phyloP scores from a whole-genome alignment of 495 filamentous ascomycete genomes.

The Talaromyces wortmannii region DNA sequence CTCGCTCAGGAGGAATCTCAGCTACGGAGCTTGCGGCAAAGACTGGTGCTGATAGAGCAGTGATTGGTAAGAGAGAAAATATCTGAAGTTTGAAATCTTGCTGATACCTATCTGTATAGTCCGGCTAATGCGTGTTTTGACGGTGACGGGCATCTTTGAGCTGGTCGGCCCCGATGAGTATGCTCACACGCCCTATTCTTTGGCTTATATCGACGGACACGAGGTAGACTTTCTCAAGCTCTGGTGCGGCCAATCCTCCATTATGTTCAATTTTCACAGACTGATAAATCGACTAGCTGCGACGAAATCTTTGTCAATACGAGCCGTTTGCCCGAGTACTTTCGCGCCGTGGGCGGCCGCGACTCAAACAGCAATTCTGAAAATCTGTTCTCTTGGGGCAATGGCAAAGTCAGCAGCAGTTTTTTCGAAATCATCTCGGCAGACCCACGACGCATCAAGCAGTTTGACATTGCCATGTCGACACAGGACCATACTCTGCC shows the following conservation, averaged over 20 bases:
- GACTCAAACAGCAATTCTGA: conserved; percentile 9
- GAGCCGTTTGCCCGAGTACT: conserved; percentile 10
- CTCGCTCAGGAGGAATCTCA: conserved; percentile 9
- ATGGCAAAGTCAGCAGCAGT: conserved; percentile 8
- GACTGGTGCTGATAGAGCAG: conserved; percentile 8
- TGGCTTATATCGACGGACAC: conserved; percentile 15
- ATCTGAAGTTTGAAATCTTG: background rate
- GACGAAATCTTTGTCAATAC: conserved; percentile 13
- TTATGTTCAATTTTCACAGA: background rate
- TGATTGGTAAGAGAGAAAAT: conserved; percentile 8
- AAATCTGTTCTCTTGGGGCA: conserved; percentile 13
- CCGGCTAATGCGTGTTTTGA: conserved; percentile 15
- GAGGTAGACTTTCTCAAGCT: conserved; percentile 15
- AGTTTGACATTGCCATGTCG: conserved; percentile 12
- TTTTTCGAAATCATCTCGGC: conserved; percentile 14
- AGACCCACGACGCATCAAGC: conserved; percentile 9
- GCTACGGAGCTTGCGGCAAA: conserved; percentile 11
- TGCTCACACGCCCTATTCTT: conserved; percentile 11
- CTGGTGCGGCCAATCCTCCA: background rate
- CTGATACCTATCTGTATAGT: conserved; percentile 1
- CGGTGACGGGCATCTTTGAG: conserved; percentile 11
- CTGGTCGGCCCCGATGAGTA: conserved; percentile 10
- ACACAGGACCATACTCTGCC: conserved; percentile 10
- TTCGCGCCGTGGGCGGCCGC: conserved; percentile 5
- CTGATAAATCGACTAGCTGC: conserved; percentile 3